Percentiles rank a stretch among this genome's conserved stretches.
phyloP scores from a whole-genome alignment of 2,329 filamentous ascomycete genomes.

The Penicillium sp. region DNA sequence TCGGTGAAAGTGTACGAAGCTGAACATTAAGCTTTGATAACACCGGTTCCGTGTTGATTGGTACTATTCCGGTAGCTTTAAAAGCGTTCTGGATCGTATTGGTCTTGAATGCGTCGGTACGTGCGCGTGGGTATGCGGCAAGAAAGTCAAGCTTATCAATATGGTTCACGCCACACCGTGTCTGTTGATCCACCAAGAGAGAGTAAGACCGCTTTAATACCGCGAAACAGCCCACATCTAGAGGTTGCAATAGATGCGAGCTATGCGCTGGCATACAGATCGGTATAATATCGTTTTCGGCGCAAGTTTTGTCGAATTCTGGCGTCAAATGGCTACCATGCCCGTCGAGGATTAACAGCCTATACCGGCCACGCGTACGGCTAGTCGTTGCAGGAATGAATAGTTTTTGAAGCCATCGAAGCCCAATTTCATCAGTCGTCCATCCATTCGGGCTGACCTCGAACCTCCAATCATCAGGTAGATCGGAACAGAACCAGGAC shows the following conservation, averaged over 20 bases:
- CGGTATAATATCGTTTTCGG: conserved; percentile 38
- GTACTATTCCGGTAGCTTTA: no score
- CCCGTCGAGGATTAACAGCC: no score
- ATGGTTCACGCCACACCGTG: background rate
- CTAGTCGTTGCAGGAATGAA: conserved; percentile 33
- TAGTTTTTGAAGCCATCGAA: conserved; percentile 35
- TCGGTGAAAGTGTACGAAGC: no score
- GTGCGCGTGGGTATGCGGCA: no score
- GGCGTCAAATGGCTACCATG: conserved; percentile 33
- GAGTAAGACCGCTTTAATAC: conserved; percentile 2
- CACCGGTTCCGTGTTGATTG: no score
- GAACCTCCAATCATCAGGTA: conserved; percentile 1
- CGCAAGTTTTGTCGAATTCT: conserved; percentile 37
- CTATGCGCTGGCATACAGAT: conserved; percentile 37
- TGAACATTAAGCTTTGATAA: no score
- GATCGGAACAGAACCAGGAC: conserved; percentile 4
- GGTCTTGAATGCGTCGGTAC: no score
- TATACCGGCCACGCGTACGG: conserved; percentile 21
- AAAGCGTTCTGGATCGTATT: no score
- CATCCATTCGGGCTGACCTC: conserved; percentile 22
- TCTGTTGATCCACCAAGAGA: background rate
- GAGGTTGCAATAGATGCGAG: conserved; percentile 3
- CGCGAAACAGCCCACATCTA: conserved; percentile 7
- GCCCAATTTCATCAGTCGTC: conserved; percentile 34
- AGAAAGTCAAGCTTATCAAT: no score